Percentiles rank a stretch among this genome's conserved stretches.
These are phyloP conservation scores for Malania oleifera DNA, from an alignment of 164 flowering plant genomes.

Conservation along the genomic window DNA sequence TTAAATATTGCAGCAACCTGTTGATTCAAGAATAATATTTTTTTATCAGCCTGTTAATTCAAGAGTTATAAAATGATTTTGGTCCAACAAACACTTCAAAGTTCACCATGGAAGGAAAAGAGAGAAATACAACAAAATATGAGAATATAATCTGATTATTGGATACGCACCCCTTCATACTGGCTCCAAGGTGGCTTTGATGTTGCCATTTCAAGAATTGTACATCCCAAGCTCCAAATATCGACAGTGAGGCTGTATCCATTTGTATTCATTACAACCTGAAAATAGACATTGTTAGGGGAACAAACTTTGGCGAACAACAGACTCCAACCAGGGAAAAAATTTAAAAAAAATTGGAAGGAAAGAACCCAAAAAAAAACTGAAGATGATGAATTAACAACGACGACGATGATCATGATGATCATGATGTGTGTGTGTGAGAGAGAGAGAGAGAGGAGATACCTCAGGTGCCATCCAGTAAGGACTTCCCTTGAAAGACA, in stretches of 20 bases:
- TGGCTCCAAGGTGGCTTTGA: conserved; percentile 98
- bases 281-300: conserved; percentile 10
- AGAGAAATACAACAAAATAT: not conserved
- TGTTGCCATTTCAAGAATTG: conserved; percentile 93
- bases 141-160: conserved; percentile 1
- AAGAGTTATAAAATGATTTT: not conserved
- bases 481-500: conserved; percentile 95
- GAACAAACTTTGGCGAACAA: not conserved
- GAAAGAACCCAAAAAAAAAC: not conserved
- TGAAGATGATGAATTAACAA: too few species aligned
- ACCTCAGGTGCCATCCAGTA: conserved; percentile 99
- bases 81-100: too few species aligned
- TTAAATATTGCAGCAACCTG: conserved; percentile 9
- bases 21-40: not conserved
- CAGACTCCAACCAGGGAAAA: not conserved
- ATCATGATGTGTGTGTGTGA: not conserved
- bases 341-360: not conserved
- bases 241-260: conserved; percentile 88
- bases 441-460: conserved; percentile 4
- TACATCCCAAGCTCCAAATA: conserved; percentile 98
- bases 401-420: too few species aligned
- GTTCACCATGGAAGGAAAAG: not conserved
- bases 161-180: conserved; percentile 88
- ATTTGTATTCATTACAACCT: conserved; percentile 87
- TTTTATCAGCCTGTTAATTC: conserved; percentile 1